Percentiles rank a stretch among this genome's conserved stretches.
Conservation (phyloP, 164 flowering plant genomes). For the Litsea cubeba region DNA sequence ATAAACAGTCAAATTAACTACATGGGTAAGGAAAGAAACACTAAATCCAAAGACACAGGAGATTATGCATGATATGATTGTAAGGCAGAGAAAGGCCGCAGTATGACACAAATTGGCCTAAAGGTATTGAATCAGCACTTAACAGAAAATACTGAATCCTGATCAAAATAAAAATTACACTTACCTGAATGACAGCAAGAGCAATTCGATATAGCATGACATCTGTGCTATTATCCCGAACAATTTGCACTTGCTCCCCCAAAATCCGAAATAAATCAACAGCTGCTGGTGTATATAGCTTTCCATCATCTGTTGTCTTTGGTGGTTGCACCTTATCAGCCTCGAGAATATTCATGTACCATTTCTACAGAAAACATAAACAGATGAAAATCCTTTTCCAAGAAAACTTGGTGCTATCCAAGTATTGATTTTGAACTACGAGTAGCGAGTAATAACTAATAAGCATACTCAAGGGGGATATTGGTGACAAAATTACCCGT, state of each 20-base stretch:
- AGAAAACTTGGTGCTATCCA: neutral
- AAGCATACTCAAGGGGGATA: neutral
- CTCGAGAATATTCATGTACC: slow-evolving; percentile 92
- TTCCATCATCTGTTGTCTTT: slow-evolving; percentile 89
- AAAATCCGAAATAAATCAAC: slow-evolving; percentile 96
- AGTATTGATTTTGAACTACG: neutral
- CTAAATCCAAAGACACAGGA: no score
- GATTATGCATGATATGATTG: no score
- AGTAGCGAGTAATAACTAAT: neutral
- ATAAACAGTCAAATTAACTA: no score
- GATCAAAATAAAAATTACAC: slow-evolving; percentile 11
- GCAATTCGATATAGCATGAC: slow-evolving; percentile 94
- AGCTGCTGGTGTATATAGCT: slow-evolving; percentile 95
- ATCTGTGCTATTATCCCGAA: slow-evolving; percentile 97
- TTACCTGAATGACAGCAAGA: slow-evolving; percentile 86
- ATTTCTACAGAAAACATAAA: slow-evolving; percentile 52
- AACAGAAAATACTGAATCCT: neutral
- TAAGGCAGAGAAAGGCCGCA: neutral
- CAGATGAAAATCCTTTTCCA: neutral
- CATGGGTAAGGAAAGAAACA: no score
- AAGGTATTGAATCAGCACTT: neutral
- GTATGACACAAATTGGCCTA: neutral
- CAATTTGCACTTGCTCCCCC: slow-evolving; percentile 97
- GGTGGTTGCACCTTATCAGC: slow-evolving; percentile 94
- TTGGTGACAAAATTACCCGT: slow-evolving; percentile 36